Base-by-base conservation (phyloP, 2,329 filamentous ascomycete species). In the Fusarium ambrosium region DNA sequence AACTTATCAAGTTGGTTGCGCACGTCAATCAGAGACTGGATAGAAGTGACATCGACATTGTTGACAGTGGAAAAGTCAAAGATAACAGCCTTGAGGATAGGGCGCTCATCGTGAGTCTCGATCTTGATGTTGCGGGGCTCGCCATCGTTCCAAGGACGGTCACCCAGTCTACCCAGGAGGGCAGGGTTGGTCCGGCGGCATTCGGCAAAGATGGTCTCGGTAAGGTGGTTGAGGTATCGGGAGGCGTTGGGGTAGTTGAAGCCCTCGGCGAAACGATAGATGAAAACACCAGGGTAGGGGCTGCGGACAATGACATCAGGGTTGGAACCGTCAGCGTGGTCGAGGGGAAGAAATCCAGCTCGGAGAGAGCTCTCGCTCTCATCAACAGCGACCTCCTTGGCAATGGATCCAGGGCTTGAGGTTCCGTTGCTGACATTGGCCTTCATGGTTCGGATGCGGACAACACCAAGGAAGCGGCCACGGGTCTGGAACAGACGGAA, bases 401-500 rank as follows among this genome's bases (percentile, higher is more conserved):
- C 73, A n/a, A 73, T 22, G 3, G 75, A 79, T 18, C 75, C 77
- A 7, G 78, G 75, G 69, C 77, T 79, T 2, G 70, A 67, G 16
- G 74, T 72, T n/a, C 73, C 71, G 11, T 94, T 91, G 61, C 92
- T 82, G 34, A 93, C 93, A 88, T 80, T 97, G 92, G 64, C 93
- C 92, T 56, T 95, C 86, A 98, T 92, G 0, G 95, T 97, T 81
- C 97, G 94, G 20, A 98, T 91, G 69, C 92, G 92, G 59, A 95
- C 93, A 64, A 90, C 89, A 34, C 95, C 95, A 3, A 97, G 87
- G 84, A 97, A 94, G 37, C 92, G 90, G 16, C 95, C 95, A 41
- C 89, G 89, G 4, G 94, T 93, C 81, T 95, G 94, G 79, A 95
- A 91, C 37, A 95, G 87, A 45, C 95, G 92, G 88, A 93, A 95